These are phyloP conservation scores for Neospora caninum DNA, from an alignment of 169 alveolate species.

Conservation along the genomic window DNA sequence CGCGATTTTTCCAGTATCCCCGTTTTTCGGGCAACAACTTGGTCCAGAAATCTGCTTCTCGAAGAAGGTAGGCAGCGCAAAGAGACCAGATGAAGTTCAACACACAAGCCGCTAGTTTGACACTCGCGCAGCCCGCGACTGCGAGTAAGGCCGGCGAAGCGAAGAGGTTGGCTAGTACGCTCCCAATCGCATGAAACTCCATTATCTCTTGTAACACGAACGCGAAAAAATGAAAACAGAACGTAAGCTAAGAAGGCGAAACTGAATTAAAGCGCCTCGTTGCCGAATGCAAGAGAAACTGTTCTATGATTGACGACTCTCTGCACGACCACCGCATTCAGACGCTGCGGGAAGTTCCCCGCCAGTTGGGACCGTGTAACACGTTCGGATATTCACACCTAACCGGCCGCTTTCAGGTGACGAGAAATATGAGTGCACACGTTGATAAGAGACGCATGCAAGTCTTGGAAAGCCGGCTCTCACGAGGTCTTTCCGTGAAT, in stretches of 20 bases:
- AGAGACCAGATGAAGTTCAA: neutral
- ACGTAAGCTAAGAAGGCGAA: neutral
- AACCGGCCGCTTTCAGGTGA: no score
- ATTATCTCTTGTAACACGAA: neutral
- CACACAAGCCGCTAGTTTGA: neutral
- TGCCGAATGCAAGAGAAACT: no score
- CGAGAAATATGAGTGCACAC: no score
- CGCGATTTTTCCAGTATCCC: neutral
- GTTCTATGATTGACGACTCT: no score
- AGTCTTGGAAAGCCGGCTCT: no score
- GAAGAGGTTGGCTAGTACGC: neutral
- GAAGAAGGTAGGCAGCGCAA: neutral
- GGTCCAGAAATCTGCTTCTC: constrained; percentile 20
- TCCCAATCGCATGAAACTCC: neutral
- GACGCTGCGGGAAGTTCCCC: no score
- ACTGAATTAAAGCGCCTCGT: no score
- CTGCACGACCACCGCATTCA: no score
- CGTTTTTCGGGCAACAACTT: neutral
- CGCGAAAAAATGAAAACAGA: neutral
- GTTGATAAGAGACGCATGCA: no score
- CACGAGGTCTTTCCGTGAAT: no score
- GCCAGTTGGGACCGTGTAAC: no score
- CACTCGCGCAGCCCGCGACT: neutral
- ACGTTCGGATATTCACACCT: no score
- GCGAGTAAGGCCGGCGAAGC: constrained; percentile 2